phyloP scores from a whole-genome alignment of 352 stramenopile species.

The Phytophthora multivora region DNA sequence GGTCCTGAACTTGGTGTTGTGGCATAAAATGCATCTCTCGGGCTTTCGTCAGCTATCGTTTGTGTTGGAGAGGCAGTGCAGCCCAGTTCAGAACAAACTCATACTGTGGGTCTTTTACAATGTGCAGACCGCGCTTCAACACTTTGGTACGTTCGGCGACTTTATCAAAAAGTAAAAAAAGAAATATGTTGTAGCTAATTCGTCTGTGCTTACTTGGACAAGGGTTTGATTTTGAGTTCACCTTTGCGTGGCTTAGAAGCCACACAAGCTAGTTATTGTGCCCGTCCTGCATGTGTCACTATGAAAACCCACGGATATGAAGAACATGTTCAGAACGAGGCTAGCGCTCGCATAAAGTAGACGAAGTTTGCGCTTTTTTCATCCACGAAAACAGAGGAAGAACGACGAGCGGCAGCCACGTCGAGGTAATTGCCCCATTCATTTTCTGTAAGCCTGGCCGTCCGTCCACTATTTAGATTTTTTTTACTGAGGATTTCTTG shows the following conservation, averaged over 20 bases:
- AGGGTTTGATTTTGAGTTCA: constrained; percentile 17
- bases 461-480: too few species aligned
- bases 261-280: neutral
- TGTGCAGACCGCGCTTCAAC: constrained; percentile 28
- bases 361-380: too few species aligned
- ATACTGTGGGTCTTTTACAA: constrained; percentile 45
- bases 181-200: neutral
- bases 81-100: constrained; percentile 36
- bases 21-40: constrained; percentile 25
- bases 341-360: too few species aligned
- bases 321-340: too few species aligned
- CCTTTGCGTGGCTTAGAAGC: constrained; percentile 13
- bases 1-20: constrained; percentile 22
- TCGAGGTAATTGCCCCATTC: constrained; percentile 36
- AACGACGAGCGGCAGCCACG: too few species aligned
- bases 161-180: too few species aligned
- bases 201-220: neutral
- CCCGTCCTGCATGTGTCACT: neutral
- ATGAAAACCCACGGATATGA: too few species aligned
- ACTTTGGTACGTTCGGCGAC: constrained; percentile 21
- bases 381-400: too few species aligned
- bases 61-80: constrained; percentile 36
- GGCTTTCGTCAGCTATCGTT: constrained; percentile 39
- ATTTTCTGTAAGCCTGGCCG: constrained; percentile 35
- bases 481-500: neutral